phyloP scores from a whole-genome alignment of 2,329 filamentous ascomycete genomes.

The Didymella sp. region DNA sequence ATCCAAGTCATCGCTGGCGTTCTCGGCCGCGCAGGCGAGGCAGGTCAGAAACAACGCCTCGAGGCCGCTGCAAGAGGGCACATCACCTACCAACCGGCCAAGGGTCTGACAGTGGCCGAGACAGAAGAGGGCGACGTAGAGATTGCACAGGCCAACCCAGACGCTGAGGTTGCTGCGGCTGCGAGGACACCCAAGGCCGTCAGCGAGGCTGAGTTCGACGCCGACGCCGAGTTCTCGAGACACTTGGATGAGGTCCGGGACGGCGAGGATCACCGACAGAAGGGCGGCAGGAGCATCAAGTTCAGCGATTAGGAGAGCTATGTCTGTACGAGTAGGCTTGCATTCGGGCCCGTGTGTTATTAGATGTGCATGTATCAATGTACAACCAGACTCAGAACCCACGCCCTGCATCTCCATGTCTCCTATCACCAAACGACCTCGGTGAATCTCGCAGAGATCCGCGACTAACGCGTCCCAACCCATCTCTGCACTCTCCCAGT shows the following conservation, averaged over 20 bases:
- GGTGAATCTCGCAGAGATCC: too few relatives aligned
- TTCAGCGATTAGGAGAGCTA: slow-evolving; percentile 4
- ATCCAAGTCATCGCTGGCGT: slow-evolving; percentile 83
- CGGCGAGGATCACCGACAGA: slow-evolving; percentile 33
- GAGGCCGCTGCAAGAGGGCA: slow-evolving; percentile 66
- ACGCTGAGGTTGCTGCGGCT: neutral
- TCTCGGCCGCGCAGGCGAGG: slow-evolving; percentile 81
- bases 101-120: slow-evolving; percentile 28
- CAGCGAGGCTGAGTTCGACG: neutral
- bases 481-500: too few relatives aligned
- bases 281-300: slow-evolving; percentile 31
- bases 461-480: too few relatives aligned
- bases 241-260: slow-evolving; percentile 38
- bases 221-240: slow-evolving; percentile 16
- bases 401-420: neutral
- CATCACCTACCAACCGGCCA: slow-evolving; percentile 61
- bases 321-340: slow-evolving; percentile 5
- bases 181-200: neutral
- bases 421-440: too few relatives aligned
- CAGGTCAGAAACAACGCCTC: slow-evolving; percentile 73
- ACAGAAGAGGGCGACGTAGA: slow-evolving; percentile 19
- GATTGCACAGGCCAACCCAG: neutral
- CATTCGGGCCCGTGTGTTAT: neutral
- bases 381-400: neutral
- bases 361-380: slow-evolving; percentile 1